These are phyloP conservation scores for Parastagonospora nodorum DNA, from an alignment of 2,329 filamentous ascomycete genomes.

Conservation along the genomic window DNA sequence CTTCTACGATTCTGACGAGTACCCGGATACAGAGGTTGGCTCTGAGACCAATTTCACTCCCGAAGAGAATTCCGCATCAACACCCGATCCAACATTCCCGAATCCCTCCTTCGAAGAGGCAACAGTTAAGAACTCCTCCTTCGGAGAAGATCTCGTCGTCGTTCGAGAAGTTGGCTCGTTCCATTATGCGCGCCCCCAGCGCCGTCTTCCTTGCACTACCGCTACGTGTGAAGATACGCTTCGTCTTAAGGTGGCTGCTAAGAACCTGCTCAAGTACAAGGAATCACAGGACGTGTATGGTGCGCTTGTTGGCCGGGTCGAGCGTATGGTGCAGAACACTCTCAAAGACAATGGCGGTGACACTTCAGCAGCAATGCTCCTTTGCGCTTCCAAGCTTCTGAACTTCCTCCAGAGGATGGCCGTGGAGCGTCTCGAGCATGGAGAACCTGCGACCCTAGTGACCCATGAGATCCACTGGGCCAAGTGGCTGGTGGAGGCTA, in stretches of 20 bases:
- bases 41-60: constrained; percentile 1
- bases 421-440: constrained; percentile 25
- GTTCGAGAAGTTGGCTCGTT: constrained; percentile 25
- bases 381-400: constrained; percentile 21
- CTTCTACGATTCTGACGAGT: constrained; percentile 28
- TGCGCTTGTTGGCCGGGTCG: constrained; percentile 20
- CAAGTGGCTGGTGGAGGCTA: constrained; percentile 34
- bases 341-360: not conserved
- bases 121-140: constrained; percentile 14
- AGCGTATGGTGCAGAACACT: constrained; percentile 25
- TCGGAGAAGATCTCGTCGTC: constrained; percentile 21
- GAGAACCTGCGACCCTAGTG: constrained; percentile 23
- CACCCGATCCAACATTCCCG: not conserved
- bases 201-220: constrained; percentile 24
- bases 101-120: not conserved
- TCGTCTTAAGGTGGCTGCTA: constrained; percentile 19
- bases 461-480: constrained; percentile 38
- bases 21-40: constrained; percentile 27
- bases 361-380: constrained; percentile 1
- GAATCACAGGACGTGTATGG: constrained; percentile 25
- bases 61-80: not conserved
- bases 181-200: constrained; percentile 21
- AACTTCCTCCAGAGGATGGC: constrained; percentile 20
- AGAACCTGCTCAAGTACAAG: constrained; percentile 19
- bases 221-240: constrained; percentile 28